Percentiles rank a stretch among this genome's conserved stretches.
phyloP scores from a whole-genome alignment of 192 early-diverging fungal species.

The Entomortierella lignicola region DNA sequence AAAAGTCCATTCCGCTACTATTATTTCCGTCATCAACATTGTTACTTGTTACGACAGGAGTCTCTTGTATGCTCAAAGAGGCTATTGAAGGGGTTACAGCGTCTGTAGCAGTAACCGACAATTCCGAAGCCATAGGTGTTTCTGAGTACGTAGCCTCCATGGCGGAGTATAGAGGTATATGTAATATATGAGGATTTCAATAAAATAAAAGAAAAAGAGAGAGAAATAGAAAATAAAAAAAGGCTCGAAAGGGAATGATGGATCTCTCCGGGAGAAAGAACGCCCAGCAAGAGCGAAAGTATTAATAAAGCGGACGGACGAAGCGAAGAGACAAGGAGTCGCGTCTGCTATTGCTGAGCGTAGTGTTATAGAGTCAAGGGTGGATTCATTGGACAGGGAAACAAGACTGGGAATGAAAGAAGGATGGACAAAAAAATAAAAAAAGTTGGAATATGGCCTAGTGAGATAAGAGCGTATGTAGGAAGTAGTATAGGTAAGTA shows the following conservation, averaged over 20 bases:
- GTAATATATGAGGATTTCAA: not conserved
- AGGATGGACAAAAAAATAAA: not conserved
- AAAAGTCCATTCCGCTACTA: constrained; percentile 20
- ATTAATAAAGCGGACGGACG: not conserved
- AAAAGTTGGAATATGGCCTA: not conserved
- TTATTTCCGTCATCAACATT: not conserved
- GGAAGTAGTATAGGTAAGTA: too few relatives aligned
- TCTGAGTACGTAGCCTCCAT: not conserved
- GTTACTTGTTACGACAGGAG: not conserved
- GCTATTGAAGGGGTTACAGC: not conserved
- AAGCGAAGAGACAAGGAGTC: not conserved
- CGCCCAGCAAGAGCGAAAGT: too few relatives aligned
- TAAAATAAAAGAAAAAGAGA: not conserved
- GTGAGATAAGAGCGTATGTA: too few relatives aligned
- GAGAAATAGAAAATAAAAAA: not conserved
- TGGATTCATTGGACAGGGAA: not conserved
- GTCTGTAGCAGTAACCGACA: not conserved
- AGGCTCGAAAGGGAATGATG: not conserved
- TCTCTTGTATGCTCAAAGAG: not conserved
- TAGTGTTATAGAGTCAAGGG: not conserved
- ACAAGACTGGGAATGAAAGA: too few relatives aligned
- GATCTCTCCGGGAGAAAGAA: too few relatives aligned
- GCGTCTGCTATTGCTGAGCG: not conserved
- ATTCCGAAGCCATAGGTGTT: not conserved
- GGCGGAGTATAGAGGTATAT: not conserved